Base-by-base conservation (phyloP, 768 basidiomycete species). In the Hygrocybe coccinea region DNA sequence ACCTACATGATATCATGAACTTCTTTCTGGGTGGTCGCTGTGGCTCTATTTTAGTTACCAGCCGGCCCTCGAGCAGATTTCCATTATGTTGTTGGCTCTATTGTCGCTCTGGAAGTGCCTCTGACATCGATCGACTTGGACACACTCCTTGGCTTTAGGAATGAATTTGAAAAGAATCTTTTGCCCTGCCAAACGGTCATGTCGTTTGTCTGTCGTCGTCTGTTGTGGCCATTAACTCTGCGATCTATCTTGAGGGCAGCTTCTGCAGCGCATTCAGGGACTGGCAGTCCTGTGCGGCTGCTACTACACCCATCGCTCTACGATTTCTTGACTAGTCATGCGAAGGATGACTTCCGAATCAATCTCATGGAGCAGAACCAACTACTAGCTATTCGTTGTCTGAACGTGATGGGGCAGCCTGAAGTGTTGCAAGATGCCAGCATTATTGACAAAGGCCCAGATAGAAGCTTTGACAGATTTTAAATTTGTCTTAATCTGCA, bases 301-400 rank as follows among this genome's bases (percentile, higher is more conserved):
- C 60, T 71, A 2, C 63, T 67, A 56, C 71, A 72, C 50, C 67
- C 71, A 0, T 71, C 71, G 21, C 69, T 72, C 24, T 59, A 58
- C 6, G 71, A 73, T 49, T 72, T 73, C 37, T 57, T 72, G 43
- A 69, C 69, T 25, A 67, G n/a, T 46, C 19, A 24, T 10, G 44
- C 44, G 10, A 17, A 46, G 8, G 44, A n/a, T 10, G 9, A n/a
- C 19, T 17, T 46, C 22, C 44, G 44, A 10, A n/a, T 46, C 15
- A 17, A 46, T 46, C 8, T 46, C 22, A n/a, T 24, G 9, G 44
- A n/a, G 19, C 9, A 21, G 44, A 10, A 46, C 19, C 44, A 46
- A 8, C 8, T 17, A 9, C 44, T 46, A 46, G 44, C 44, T 9
- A n/a, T 46, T 21, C 44, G 44, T 10, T 46, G 44, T 46, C 44